These are phyloP conservation scores for Calonectria hongkongensis DNA, from an alignment of 2,329 filamentous ascomycete species.

Conservation along the genomic window DNA sequence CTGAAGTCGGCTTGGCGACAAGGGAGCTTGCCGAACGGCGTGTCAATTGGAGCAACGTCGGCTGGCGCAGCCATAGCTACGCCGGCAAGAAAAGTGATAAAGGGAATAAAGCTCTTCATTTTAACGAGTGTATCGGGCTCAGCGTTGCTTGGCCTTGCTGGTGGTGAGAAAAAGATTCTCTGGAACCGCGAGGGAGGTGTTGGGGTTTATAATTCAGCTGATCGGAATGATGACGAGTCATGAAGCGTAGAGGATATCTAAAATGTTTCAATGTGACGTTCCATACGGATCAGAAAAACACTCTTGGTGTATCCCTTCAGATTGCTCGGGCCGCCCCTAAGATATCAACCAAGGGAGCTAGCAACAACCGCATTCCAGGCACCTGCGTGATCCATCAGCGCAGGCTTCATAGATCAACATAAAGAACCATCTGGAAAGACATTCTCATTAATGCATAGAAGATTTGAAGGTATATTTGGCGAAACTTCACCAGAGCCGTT, in stretches of 20 bases:
- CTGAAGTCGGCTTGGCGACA: background rate
- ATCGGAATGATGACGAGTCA: conserved; percentile 8
- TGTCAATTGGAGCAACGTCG: background rate
- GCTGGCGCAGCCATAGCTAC: background rate
- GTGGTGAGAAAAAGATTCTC: no score
- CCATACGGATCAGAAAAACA: conserved; percentile 2
- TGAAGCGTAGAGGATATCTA: background rate
- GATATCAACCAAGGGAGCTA: conserved; percentile 1
- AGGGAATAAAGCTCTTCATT: conserved; percentile 2
- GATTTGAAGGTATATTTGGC: no score
- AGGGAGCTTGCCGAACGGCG: background rate
- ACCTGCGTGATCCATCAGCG: background rate
- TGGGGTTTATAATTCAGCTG: background rate
- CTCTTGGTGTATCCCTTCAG: background rate
- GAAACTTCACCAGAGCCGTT: no score
- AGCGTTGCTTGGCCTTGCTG: background rate
- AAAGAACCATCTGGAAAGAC: no score
- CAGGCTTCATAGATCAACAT: background rate
- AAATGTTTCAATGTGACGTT: conserved; percentile 23
- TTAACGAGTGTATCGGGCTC: background rate
- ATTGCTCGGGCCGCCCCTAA: conserved; percentile 19
- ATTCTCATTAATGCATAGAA: no score
- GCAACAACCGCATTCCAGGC: conserved; percentile 15
- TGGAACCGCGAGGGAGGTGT: background rate
- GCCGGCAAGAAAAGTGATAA: background rate